Evolutionary conservation across 202 grass and related monocot species (phyloP).

Genomic region (Panicum hallii): DNA sequence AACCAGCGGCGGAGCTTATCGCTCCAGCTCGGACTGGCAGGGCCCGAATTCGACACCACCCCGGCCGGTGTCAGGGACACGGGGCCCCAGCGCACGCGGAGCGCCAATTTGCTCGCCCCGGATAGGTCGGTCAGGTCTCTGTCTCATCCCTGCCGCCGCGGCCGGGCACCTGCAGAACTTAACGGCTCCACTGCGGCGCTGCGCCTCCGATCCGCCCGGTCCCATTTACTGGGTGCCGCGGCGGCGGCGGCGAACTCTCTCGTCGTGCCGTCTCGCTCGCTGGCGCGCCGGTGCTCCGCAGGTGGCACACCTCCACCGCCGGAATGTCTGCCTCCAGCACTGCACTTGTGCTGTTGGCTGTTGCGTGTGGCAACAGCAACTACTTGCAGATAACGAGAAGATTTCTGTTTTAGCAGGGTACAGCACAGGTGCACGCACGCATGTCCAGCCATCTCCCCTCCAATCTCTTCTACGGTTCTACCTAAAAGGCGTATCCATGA

Average conservation of each 20-base stretch:
- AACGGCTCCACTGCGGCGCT: conserved; percentile 6
- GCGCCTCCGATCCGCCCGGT: neutral
- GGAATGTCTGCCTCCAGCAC: neutral
- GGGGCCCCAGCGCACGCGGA: neutral
- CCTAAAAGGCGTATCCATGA: conserved; percentile 41
- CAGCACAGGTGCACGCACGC: neutral
- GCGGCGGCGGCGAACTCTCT: too few relatives aligned
- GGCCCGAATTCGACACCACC: neutral
- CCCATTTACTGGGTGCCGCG: neutral
- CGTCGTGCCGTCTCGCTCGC: neutral
- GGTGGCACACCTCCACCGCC: neutral
- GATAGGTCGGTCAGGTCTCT: neutral
- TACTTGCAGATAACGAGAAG: neutral
- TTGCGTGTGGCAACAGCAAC: neutral
- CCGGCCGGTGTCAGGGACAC: conserved; percentile 5
- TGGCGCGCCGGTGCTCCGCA: neutral
- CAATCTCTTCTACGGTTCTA: neutral
- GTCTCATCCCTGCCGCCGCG: neutral
- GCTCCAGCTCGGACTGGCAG: conserved; percentile 25
- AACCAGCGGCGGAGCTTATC: neutral
- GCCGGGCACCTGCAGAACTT: neutral
- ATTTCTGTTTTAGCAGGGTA: neutral
- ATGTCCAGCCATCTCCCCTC: neutral
- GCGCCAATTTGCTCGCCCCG: neutral
- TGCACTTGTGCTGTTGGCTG: neutral